Conservation (phyloP, 2,329 filamentous ascomycete species). For the Colletotrichum navitas region DNA sequence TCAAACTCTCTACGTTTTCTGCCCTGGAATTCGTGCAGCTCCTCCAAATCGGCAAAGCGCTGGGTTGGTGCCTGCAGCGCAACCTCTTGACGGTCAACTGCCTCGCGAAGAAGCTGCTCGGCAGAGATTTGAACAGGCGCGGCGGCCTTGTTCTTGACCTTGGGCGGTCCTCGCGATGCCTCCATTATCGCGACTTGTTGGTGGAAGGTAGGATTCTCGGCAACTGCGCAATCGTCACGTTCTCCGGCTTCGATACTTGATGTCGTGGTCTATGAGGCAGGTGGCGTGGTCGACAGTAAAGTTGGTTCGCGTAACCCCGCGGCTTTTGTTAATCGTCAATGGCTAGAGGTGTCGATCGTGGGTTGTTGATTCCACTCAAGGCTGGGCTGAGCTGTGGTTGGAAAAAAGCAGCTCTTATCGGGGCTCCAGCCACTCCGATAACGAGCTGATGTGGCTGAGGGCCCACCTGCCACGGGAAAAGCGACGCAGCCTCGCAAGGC, state of each 20-base stretch:
- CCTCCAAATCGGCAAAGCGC: slow-evolving; percentile 95
- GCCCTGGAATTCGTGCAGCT: slow-evolving; percentile 97
- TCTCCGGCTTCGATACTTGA: background rate
- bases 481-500: slow-evolving; percentile 28
- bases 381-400: slow-evolving; percentile 20
- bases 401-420: slow-evolving; percentile 31
- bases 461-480: slow-evolving; percentile 4
- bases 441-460: background rate
- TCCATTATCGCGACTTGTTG: slow-evolving; percentile 74
- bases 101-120: slow-evolving; percentile 96
- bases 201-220: background rate
- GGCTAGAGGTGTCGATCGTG: slow-evolving; percentile 1
- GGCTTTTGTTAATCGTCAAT: background rate
- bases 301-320: background rate
- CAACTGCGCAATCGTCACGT: background rate
- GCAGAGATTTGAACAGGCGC: slow-evolving; percentile 93
- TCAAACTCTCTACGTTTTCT: slow-evolving; percentile 97
- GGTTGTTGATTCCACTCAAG: slow-evolving; percentile 1
- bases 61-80: slow-evolving; percentile 91
- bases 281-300: no score
- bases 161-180: slow-evolving; percentile 87
- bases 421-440: slow-evolving; percentile 23
- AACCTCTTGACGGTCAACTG: slow-evolving; percentile 94
- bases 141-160: slow-evolving; percentile 98
- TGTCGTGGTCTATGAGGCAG: background rate